These are phyloP conservation scores for Alternaria brassicae DNA, from an alignment of 2,329 filamentous ascomycete species.

Conservation along the genomic window DNA sequence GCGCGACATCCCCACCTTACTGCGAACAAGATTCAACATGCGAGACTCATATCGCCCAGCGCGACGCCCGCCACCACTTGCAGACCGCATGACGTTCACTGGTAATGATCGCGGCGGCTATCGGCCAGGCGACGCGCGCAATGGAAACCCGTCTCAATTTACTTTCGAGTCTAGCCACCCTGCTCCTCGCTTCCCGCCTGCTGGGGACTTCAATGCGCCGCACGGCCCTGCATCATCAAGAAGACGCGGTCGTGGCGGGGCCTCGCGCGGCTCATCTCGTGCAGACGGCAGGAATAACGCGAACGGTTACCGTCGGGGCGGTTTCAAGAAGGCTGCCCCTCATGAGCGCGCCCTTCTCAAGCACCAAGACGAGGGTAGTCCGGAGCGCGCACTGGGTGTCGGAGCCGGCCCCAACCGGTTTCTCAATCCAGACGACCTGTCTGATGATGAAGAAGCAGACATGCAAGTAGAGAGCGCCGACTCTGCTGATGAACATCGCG, in stretches of 20 bases:
- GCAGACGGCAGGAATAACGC: conserved; percentile 27
- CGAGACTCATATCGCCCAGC: conserved; percentile 39
- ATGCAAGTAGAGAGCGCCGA: conserved; percentile 41
- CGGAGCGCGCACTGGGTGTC: conserved; percentile 57
- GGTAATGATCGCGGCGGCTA: conserved; percentile 38
- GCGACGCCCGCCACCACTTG: conserved; percentile 30
- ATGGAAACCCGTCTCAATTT: conserved; percentile 38
- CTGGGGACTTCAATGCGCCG: conserved; percentile 31
- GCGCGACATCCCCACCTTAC: conserved; percentile 8
- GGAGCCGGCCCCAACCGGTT: conserved; percentile 52
- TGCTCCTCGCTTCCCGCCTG: conserved; percentile 41
- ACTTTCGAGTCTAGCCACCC: conserved; percentile 42
- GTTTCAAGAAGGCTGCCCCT: conserved; percentile 43
- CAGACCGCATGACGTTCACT: conserved; percentile 42
- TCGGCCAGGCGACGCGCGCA: conserved; percentile 27
- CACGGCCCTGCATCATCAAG: conserved; percentile 17
- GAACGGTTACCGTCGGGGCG: conserved; percentile 24
- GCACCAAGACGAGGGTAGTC: conserved; percentile 50
- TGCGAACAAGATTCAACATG: conserved; percentile 23
- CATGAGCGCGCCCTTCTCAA: conserved; percentile 56
- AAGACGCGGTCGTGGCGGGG: conserved; percentile 30
- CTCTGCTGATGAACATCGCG: conserved; percentile 25
- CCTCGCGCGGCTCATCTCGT: conserved; percentile 21
- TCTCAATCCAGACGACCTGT: conserved; percentile 49
- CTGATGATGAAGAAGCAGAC: conserved; percentile 48